phyloP scores from a whole-genome alignment of 2,329 filamentous ascomycete species.

The Huntiella savannae region DNA sequence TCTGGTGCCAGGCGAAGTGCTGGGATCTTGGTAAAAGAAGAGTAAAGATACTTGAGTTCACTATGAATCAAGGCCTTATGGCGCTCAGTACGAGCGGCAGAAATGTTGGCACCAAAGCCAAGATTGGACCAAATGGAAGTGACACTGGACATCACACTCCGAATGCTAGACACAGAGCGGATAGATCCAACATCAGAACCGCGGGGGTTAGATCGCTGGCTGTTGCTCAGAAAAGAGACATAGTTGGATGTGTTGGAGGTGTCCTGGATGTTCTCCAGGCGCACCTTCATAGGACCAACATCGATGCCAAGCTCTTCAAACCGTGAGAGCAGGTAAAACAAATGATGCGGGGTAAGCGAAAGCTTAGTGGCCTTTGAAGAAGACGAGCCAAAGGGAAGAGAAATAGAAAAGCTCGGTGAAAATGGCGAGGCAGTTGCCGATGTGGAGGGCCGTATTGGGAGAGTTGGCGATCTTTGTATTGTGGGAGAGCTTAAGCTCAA shows the following conservation, averaged over 20 bases:
- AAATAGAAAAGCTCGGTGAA: constrained; percentile 71
- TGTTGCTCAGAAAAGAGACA: constrained; percentile 80
- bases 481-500: constrained; percentile 32
- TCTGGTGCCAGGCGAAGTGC: constrained; percentile 82
- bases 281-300: constrained; percentile 90
- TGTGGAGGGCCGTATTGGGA: constrained; percentile 43
- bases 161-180: constrained; percentile 86
- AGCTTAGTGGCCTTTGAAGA: constrained; percentile 77
- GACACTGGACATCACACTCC: constrained; percentile 95
- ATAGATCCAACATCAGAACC: constrained; percentile 77
- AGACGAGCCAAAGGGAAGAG: constrained; percentile 69
- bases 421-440: constrained; percentile 54
- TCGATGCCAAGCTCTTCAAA: constrained; percentile 84
- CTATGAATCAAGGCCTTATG: constrained; percentile 70
- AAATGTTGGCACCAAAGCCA: constrained; percentile 61
- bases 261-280: constrained; percentile 83
- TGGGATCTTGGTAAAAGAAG: constrained; percentile 94
- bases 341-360: constrained; percentile 82
- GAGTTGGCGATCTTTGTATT: constrained; percentile 34
- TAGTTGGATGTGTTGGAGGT: constrained; percentile 77
- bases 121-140: constrained; percentile 81
- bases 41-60: constrained; percentile 91
- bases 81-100: constrained; percentile 67
- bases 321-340: constrained; percentile 87
- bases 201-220: constrained; percentile 60